A percentile compares a stretch with the other conserved stretches of the same genome.
These are phyloP conservation scores for Ophiostoma triangulosporum DNA, from an alignment of 2,329 filamentous ascomycete genomes.

Conservation along the genomic window DNA sequence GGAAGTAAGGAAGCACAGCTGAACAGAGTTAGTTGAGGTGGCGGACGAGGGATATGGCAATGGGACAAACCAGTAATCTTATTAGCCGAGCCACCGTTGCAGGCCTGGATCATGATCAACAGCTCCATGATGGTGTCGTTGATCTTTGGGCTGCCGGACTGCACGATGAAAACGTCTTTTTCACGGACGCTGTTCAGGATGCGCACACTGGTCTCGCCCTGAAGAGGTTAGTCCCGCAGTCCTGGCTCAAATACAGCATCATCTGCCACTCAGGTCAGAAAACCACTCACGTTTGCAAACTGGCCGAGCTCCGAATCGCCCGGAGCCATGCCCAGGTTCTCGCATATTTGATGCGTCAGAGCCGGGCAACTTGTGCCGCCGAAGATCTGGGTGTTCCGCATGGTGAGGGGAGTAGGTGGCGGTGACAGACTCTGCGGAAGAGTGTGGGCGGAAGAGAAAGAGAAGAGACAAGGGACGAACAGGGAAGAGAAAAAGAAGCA, in stretches of 20 bases:
- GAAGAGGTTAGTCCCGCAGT: slow-evolving; percentile 8
- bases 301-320: slow-evolving; percentile 53
- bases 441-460: background rate
- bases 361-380: slow-evolving; percentile 53
- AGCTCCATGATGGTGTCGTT: slow-evolving; percentile 99
- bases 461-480: background rate
- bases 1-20: slow-evolving; percentile 90
- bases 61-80: slow-evolving; percentile 66
- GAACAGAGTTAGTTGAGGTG: slow-evolving; percentile 6
- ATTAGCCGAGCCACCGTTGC: slow-evolving; percentile 93
- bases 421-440: background rate
- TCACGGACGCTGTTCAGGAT: slow-evolving; percentile 72
- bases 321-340: slow-evolving; percentile 52
- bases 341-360: slow-evolving; percentile 52
- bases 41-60: too few relatives aligned
- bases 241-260: background rate
- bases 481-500: background rate
- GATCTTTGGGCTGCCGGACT: slow-evolving; percentile 90
- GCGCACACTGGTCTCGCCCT: slow-evolving; percentile 58
- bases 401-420: slow-evolving; percentile 5
- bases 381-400: slow-evolving; percentile 49
- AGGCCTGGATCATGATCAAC: slow-evolving; percentile 97
- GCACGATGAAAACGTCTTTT: slow-evolving; percentile 97
- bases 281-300: slow-evolving; percentile 46
- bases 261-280: slow-evolving; percentile 7